Conservation (phyloP, 352 stramenopile genomes). For the Globisporangium megalacanthum region DNA sequence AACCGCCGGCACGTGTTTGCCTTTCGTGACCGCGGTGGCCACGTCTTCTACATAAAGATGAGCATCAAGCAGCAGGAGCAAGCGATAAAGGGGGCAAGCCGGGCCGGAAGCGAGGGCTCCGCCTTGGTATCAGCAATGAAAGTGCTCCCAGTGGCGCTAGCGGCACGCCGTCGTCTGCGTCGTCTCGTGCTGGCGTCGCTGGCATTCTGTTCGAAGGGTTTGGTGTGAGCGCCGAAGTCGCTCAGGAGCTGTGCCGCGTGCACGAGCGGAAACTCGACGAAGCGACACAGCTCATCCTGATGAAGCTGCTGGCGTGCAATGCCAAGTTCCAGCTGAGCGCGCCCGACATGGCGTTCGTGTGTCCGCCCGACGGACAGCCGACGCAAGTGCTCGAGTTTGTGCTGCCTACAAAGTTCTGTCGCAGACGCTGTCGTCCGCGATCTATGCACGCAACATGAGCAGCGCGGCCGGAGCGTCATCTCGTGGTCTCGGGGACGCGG, state of each 20-base stretch:
- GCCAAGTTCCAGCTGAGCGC: slow-evolving; percentile 81
- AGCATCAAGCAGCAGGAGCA: slow-evolving; percentile 37
- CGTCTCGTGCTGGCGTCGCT: slow-evolving; percentile 1
- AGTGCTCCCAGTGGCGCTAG: neutral
- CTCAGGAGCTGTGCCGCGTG: slow-evolving; percentile 70
- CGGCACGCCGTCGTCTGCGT: neutral
- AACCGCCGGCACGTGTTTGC: slow-evolving; percentile 86
- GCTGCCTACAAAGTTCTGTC: slow-evolving; percentile 34
- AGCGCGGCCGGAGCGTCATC: slow-evolving; percentile 11
- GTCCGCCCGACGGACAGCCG: slow-evolving; percentile 36
- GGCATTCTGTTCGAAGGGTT: slow-evolving; percentile 82
- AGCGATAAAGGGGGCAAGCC: neutral
- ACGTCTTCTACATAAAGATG: slow-evolving; percentile 90
- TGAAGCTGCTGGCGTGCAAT: slow-evolving; percentile 83
- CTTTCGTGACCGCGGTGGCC: slow-evolving; percentile 73
- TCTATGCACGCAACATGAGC: slow-evolving; percentile 51
- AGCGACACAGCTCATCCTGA: slow-evolving; percentile 77
- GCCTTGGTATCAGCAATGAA: slow-evolving; percentile 6
- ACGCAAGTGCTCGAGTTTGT: slow-evolving; percentile 37
- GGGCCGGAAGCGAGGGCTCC: slow-evolving; percentile 11
- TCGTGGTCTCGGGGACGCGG: neutral
- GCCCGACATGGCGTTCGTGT: slow-evolving; percentile 73
- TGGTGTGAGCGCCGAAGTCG: slow-evolving; percentile 79
- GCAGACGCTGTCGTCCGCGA: slow-evolving; percentile 48
- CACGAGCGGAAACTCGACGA: slow-evolving; percentile 86